Evolutionary conservation across 306 rosid genomes (phyloP).

Genomic region (Pachyrhizus erosus): DNA sequence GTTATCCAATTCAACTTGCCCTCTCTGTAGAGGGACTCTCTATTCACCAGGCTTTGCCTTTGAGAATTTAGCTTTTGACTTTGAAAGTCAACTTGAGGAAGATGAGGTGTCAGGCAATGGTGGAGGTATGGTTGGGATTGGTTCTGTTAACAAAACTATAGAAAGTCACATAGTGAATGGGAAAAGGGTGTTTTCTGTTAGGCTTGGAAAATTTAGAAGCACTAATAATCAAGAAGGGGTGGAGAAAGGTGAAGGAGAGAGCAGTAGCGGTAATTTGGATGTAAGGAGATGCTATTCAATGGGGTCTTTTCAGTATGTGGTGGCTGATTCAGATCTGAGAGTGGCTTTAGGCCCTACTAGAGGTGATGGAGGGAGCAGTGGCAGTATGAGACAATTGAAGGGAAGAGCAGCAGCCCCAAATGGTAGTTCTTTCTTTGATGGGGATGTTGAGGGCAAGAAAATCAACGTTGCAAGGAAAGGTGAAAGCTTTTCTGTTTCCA

Average conservation of each 20-base stretch:
- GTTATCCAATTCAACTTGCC: slow-evolving; percentile 90
- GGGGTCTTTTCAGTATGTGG: slow-evolving; percentile 93
- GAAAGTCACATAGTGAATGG: slow-evolving; percentile 65
- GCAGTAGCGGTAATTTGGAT: slow-evolving; percentile 72
- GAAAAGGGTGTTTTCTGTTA: slow-evolving; percentile 80
- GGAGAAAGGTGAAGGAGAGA: slow-evolving; percentile 64
- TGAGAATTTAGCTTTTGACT: slow-evolving; percentile 66
- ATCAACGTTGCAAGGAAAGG: slow-evolving; percentile 77
- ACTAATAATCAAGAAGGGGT: slow-evolving; percentile 52
- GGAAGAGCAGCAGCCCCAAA: slow-evolving; percentile 58
- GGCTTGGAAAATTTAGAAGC: slow-evolving; percentile 86
- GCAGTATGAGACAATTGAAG: slow-evolving; percentile 65
- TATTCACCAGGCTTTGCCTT: slow-evolving; percentile 64
- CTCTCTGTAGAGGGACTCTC: slow-evolving; percentile 90
- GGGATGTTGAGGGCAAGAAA: slow-evolving; percentile 72
- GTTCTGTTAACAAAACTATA: slow-evolving; percentile 54
- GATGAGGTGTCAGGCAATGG: slow-evolving; percentile 54
- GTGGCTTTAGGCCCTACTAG: slow-evolving; percentile 66
- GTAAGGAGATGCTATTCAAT: slow-evolving; percentile 95
- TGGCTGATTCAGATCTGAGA: slow-evolving; percentile 80
- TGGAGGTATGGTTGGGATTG: slow-evolving; percentile 42
- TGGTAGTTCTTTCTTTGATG: slow-evolving; percentile 58
- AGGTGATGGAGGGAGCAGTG: slow-evolving; percentile 46
- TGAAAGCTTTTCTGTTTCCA: slow-evolving; percentile 94
- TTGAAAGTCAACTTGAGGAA: slow-evolving; percentile 64